These are phyloP conservation scores for Salvia hispanica DNA, from an alignment of 257 asterid genomes.

Conservation along the genomic window DNA sequence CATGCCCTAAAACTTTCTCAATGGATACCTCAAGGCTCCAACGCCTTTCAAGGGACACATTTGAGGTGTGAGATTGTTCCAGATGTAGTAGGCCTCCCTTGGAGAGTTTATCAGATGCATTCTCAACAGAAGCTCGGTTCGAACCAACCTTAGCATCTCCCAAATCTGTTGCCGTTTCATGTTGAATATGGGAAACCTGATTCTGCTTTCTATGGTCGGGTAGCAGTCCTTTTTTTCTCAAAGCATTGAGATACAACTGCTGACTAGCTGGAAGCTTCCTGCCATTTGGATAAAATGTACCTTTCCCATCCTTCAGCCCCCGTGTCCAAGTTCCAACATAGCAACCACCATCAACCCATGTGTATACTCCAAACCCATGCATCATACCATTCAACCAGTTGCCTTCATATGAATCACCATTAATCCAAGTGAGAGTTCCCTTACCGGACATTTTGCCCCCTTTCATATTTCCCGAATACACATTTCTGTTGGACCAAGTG, in stretches of 20 bases:
- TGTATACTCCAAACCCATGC: slow-evolving; percentile 88
- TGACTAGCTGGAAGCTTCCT: slow-evolving; percentile 65
- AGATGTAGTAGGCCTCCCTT: slow-evolving; percentile 57
- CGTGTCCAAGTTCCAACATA: slow-evolving; percentile 90
- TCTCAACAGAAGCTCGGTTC: slow-evolving; percentile 44
- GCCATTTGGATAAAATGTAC: slow-evolving; percentile 87
- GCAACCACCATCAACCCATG: slow-evolving; percentile 84
- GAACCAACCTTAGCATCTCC: slow-evolving; percentile 53
- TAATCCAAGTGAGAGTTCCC: slow-evolving; percentile 94
- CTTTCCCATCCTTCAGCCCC: slow-evolving; percentile 94
- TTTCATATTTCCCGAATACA: slow-evolving; percentile 83
- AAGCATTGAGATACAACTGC: slow-evolving; percentile 72
- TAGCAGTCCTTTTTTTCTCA: slow-evolving; percentile 80
- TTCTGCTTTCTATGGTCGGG: slow-evolving; percentile 75
- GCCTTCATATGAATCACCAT: slow-evolving; percentile 82
- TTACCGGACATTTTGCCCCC: slow-evolving; percentile 88
- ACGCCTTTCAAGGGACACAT: slow-evolving; percentile 71
- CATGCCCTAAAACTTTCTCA: slow-evolving; percentile 77
- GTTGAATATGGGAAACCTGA: slow-evolving; percentile 77
- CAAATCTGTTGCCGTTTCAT: slow-evolving; percentile 56
- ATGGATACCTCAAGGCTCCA: slow-evolving; percentile 95
- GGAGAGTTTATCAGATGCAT: slow-evolving; percentile 50
- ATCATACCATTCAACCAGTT: slow-evolving; percentile 79
- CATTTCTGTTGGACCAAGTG: slow-evolving; percentile 80
- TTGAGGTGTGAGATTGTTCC: slow-evolving; percentile 59